phyloP scores from a whole-genome alignment of 2,329 filamentous ascomycete species.

The Colletotrichum sp. region DNA sequence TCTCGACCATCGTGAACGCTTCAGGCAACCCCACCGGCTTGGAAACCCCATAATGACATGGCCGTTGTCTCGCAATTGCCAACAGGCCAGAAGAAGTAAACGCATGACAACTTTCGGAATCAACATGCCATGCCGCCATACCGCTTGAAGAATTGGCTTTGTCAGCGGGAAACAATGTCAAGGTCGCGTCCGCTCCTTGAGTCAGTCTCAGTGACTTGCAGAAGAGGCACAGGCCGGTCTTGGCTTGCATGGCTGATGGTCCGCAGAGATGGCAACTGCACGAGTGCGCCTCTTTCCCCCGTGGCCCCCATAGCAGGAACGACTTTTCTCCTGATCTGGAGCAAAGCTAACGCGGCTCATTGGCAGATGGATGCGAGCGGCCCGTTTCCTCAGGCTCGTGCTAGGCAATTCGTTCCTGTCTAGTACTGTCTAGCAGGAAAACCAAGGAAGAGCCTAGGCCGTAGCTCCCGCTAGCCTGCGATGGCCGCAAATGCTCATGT shows the following conservation, averaged over 20 bases:
- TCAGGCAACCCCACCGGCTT: not conserved
- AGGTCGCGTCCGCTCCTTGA: not conserved
- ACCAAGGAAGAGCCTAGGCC: not conserved
- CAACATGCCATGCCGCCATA: not conserved
- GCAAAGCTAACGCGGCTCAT: not conserved
- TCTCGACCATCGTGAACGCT: not conserved
- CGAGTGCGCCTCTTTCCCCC: not conserved
- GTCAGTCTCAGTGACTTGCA: not conserved
- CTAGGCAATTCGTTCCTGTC: not conserved
- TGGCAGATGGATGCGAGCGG: not conserved
- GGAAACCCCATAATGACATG: not conserved
- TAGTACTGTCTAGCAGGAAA: not conserved
- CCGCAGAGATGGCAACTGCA: not conserved
- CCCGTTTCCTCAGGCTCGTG: slow-evolving; percentile 6
- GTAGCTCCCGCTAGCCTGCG: not conserved
- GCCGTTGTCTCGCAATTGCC: not conserved
- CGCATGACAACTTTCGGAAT: not conserved
- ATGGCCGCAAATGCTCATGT: not conserved
- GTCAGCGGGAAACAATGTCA: not conserved
- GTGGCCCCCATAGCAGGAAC: not conserved
- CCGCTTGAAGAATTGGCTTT: not conserved
- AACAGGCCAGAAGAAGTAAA: not conserved
- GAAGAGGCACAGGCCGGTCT: not conserved
- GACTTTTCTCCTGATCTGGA: not conserved
- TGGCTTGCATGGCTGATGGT: slow-evolving; percentile 2